phyloP scores from a whole-genome alignment of 129 eudicot genomes.

The Artemisia annua region DNA sequence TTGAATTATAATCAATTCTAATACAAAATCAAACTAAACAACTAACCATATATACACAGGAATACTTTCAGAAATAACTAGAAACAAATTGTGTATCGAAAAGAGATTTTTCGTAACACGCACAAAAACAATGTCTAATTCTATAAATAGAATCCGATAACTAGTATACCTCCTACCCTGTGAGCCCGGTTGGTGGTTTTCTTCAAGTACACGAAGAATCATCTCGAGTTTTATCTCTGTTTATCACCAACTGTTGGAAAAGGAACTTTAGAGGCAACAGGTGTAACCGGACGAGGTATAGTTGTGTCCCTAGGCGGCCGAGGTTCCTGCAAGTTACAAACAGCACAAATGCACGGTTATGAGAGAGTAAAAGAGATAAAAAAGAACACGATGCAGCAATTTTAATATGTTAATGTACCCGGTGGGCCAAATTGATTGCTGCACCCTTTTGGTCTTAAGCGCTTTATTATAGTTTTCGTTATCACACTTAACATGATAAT shows the following conservation, averaged over 20 bases:
- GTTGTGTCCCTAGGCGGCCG: constrained; percentile 47
- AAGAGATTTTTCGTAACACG: not conserved
- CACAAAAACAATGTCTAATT: constrained; percentile 26
- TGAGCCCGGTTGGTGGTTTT: constrained; percentile 8
- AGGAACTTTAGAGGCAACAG: constrained; percentile 27
- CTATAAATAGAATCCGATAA: constrained; percentile 22
- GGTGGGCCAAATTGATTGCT: too few relatives aligned
- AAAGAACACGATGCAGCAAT: too few relatives aligned
- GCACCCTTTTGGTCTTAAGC: too few relatives aligned
- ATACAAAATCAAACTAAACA: constrained; percentile 15
- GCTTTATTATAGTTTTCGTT: too few relatives aligned
- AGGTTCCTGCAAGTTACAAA: constrained; percentile 49
- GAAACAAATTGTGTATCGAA: constrained; percentile 16
- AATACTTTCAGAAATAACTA: not conserved
- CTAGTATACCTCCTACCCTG: constrained; percentile 28
- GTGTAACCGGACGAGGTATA: constrained; percentile 36
- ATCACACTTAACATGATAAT: too few relatives aligned
- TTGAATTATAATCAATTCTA: not conserved
- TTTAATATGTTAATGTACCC: too few relatives aligned
- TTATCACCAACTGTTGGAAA: constrained; percentile 35
- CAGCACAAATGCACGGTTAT: not conserved
- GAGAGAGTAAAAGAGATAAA: not conserved
- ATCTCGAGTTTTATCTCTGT: constrained; percentile 36
- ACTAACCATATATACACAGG: constrained; percentile 27
- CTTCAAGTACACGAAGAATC: constrained; percentile 29